phyloP scores from a whole-genome alignment of 2,329 filamentous ascomycete genomes.

The Fusarium haematococcum region DNA sequence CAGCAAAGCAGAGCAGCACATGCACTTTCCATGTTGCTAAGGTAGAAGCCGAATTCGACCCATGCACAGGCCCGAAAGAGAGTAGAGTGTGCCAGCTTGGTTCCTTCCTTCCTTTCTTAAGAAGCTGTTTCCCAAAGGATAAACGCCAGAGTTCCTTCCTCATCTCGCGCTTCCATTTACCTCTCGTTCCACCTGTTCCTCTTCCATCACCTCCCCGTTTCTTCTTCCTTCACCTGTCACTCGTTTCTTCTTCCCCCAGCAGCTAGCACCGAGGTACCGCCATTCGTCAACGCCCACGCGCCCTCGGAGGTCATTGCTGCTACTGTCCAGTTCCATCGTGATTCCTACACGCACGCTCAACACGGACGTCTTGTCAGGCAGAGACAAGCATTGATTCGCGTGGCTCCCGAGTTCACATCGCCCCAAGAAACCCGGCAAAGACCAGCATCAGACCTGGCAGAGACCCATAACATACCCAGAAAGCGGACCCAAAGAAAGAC shows the following conservation, averaged over 20 bases:
- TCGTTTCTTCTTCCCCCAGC: slow-evolving; percentile 16
- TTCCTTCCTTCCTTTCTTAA: slow-evolving; percentile 4
- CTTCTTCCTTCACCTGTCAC: slow-evolving; percentile 6
- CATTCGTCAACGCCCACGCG: slow-evolving; percentile 17
- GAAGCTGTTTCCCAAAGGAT: slow-evolving; percentile 3
- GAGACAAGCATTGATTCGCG: slow-evolving; percentile 34
- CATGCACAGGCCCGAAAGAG: slow-evolving; percentile 5
- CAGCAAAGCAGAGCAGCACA: neutral
- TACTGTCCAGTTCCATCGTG: slow-evolving; percentile 24
- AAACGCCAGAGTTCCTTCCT: slow-evolving; percentile 20
- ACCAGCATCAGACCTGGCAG: slow-evolving; percentile 18
- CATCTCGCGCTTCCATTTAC: neutral
- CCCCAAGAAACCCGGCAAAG: slow-evolving; percentile 23
- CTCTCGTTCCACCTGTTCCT: neutral
- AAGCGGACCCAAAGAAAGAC: slow-evolving; percentile 37
- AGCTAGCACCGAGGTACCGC: slow-evolving; percentile 12
- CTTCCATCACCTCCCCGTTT: slow-evolving; percentile 2
- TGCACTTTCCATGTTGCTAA: neutral
- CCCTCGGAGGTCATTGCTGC: slow-evolving; percentile 11
- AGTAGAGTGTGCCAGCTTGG: neutral
- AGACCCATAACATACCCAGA: slow-evolving; percentile 34
- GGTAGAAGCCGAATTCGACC: slow-evolving; percentile 17
- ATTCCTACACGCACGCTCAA: slow-evolving; percentile 26
- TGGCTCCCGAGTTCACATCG: slow-evolving; percentile 24
- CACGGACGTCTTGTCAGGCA: slow-evolving; percentile 15